Conservation (phyloP, 2,329 filamentous ascomycete genomes). For the Phyllachora maydis region DNA sequence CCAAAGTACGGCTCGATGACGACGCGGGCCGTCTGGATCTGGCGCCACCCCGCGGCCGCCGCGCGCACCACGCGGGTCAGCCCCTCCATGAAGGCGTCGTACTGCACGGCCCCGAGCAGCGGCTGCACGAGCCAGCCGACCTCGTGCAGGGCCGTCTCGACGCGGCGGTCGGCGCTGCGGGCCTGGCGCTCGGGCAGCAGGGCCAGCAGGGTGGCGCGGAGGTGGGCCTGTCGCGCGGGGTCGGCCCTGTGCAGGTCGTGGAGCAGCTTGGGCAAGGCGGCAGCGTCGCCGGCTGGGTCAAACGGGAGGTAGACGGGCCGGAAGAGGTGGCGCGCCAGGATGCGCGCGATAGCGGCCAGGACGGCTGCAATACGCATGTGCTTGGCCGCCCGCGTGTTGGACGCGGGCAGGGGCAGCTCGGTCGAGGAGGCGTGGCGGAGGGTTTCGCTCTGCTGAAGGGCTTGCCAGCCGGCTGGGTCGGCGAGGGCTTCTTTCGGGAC, state of each 20-base stretch:
- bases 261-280: constrained; percentile 10
- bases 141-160: constrained; percentile 13
- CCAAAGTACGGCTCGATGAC: constrained; percentile 16
- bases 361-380: constrained; percentile 15
- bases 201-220: constrained; percentile 11
- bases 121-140: constrained; percentile 13
- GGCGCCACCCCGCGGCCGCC: constrained; percentile 12
- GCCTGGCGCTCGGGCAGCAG: constrained; percentile 11
- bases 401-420: constrained; percentile 12
- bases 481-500: constrained; percentile 10
- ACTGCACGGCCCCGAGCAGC: constrained; percentile 11
- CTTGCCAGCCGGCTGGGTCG: constrained; percentile 13
- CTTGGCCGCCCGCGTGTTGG: constrained; percentile 14
- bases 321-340: constrained; percentile 13
- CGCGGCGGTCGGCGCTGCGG: constrained; percentile 8
- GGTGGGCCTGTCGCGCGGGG: constrained; percentile 10
- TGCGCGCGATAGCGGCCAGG: constrained; percentile 12
- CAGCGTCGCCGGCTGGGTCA: constrained; percentile 10
- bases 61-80: constrained; percentile 10
- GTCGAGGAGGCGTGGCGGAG: constrained; percentile 12
- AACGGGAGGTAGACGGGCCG: constrained; percentile 13
- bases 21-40: constrained; percentile 10
- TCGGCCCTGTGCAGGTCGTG: constrained; percentile 10
- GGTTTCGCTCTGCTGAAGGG: constrained; percentile 11
- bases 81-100: constrained; percentile 10